Percentiles rank a stretch among this genome's conserved stretches.
phyloP scores from a whole-genome alignment of 2,329 filamentous ascomycete species.

The Aspergillus sp. region DNA sequence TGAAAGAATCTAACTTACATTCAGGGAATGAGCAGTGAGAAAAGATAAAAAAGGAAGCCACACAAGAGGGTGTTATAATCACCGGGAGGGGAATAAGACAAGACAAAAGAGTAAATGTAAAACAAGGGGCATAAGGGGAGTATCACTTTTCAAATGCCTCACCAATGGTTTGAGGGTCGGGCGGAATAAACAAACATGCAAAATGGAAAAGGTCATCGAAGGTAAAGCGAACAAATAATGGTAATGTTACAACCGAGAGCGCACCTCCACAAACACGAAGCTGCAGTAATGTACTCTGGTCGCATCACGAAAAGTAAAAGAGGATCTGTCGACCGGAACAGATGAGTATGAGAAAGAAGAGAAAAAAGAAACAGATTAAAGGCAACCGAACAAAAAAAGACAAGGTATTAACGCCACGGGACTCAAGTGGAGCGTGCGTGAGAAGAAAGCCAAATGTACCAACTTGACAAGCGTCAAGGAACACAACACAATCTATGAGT shows the following conservation, averaged over 20 bases:
- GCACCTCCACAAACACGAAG: conserved; percentile 6
- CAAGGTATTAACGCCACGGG: conserved; percentile 33
- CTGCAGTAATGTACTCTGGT: conserved; percentile 7
- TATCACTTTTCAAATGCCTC: conserved; percentile 25
- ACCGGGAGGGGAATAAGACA: conserved; percentile 6
- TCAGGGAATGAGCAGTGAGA: conserved; percentile 12
- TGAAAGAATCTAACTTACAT: conserved; percentile 16
- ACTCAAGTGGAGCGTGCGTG: conserved; percentile 18
- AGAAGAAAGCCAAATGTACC: conserved; percentile 34
- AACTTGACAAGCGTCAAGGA: conserved; percentile 32
- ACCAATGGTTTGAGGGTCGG: conserved; percentile 8
- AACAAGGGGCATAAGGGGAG: conserved; percentile 13
- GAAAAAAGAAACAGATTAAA: conserved; percentile 27
- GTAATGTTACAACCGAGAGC: conserved; percentile 13
- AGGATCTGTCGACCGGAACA: conserved; percentile 26
- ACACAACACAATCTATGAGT: conserved; percentile 42
- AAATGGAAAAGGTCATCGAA: conserved; percentile 15
- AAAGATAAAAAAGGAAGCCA: conserved; percentile 11
- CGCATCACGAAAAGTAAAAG: conserved; percentile 16
- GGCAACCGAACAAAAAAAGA: conserved; percentile 23
- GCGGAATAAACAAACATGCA: conserved; percentile 17
- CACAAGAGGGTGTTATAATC: conserved; percentile 2
- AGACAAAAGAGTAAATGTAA: neutral
- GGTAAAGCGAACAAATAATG: conserved; percentile 1
- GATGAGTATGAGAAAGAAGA: conserved; percentile 28